Evolutionary conservation across 225 moss, liverwort and hornwort species (phyloP), one percentile per base, ranked within the genome.

Genomic region (Rhytidiadelphus loreus): DNA sequence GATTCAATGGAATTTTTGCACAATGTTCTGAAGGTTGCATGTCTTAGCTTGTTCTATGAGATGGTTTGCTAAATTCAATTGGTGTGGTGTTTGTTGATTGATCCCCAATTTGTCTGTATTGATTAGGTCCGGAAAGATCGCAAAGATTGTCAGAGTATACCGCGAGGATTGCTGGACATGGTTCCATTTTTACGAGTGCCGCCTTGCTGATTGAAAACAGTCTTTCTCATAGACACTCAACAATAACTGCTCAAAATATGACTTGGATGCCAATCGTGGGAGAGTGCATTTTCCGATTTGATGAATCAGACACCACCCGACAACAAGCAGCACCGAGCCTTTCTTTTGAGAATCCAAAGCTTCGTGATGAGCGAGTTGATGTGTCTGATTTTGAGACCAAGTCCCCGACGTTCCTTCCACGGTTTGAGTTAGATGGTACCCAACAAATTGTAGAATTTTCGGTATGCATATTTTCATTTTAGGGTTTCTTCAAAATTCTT

Each of bases 201-300:
- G 92, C 90, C 18, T 71, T 93, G 69, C 59, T 89, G 59, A 90
- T 90, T 81, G 93, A 92, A 65, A 91, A 90, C 26, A 92, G 86
- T 77, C 84, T 91, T 57, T 87, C 89, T 13, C 89, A 90, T 35
- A 92, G 64, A 63, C 85, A 89, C 21, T 82, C 92, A 90, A 91
- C 83, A 3, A n/a, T 66, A 26, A 83, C 46, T 56, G 69, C 89
- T 52, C 76, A 93, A 15, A 90, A 90, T 62, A 95, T 96, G 96
- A 80, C 91, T 59, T 96, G 95, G 84, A 87, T 93, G 91, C 95
- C 98, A 62, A 94, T 97, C 8, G 73, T 99, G 15, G 91, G 92
- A 79, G 95, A 95, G 59, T 92, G 91, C 23, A 91, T 97, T 66
- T 99, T 94, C 81, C 93, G 98, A 61, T 97, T 99, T 86, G 97